phyloP scores from a whole-genome alignment of 2,329 filamentous ascomycete species.

The Pleoardoris graminearum region DNA sequence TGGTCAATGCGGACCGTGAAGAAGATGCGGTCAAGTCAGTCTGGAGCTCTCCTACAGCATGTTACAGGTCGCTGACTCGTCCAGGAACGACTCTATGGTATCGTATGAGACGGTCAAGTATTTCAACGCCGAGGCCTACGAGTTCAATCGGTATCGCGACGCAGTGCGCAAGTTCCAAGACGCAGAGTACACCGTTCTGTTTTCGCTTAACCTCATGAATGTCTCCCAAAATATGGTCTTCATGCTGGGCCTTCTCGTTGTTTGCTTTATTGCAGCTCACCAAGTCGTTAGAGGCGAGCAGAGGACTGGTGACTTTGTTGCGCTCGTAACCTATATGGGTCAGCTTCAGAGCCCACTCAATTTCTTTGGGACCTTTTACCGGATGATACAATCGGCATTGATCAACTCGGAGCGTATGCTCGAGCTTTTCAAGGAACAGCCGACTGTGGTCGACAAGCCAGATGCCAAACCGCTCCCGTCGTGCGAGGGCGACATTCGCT shows the following conservation, averaged over 20 bases:
- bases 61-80: constrained; percentile 24
- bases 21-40: constrained; percentile 89
- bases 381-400: constrained; percentile 93
- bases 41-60: not conserved
- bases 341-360: constrained; percentile 72
- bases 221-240: constrained; percentile 67
- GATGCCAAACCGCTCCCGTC: constrained; percentile 63
- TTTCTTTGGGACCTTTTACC: constrained; percentile 90
- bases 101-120: constrained; percentile 86
- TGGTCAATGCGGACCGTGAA: constrained; percentile 93
- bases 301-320: constrained; percentile 69
- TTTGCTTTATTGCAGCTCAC: constrained; percentile 70
- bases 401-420: constrained; percentile 95
- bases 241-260: constrained; percentile 66
- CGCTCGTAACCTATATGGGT: constrained; percentile 73
- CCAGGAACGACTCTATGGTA: constrained; percentile 89
- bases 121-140: constrained; percentile 64
- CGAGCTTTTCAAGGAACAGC: constrained; percentile 94
- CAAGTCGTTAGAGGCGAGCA: constrained; percentile 66
- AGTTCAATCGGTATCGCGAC: constrained; percentile 60
- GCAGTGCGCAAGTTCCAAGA: constrained; percentile 61
- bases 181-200: constrained; percentile 60
- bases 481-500: constrained; percentile 81
- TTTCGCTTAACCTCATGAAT: constrained; percentile 63
- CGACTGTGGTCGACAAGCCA: constrained; percentile 81